Base-by-base conservation (phyloP, 2,329 filamentous ascomycete genomes). In the Colletotrichum tanaceti region DNA sequence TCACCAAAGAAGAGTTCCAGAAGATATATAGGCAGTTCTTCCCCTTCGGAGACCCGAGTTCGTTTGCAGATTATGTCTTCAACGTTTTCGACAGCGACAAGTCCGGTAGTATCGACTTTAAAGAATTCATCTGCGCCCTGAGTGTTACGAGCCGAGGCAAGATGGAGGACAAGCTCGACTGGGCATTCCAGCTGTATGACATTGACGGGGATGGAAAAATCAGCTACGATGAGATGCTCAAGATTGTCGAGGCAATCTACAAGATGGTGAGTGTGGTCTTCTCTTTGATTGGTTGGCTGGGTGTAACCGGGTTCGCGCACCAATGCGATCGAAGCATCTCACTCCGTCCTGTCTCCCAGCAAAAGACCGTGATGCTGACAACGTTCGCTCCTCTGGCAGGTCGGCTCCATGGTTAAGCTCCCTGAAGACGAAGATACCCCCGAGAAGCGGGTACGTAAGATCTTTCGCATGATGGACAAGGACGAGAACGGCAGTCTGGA, bases 401-500 rank as follows among this genome's bases (percentile, higher is more conserved):
- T 98, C 76, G 96, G 96, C 73, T 97, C 94, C 60, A 99, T 99
- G 96, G 96, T 99, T 75, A 98, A 98, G 82, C 87, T 99, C 52
- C 96, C 96, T 60, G 94, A 98, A 81, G 96, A 99, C 82, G 96
- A 99, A 84, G 95, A 99, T 82, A 99, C 96, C 65, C 96, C 96
- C 20, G 95, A 98, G 86, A 99, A 99, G 86, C 91, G 96, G 72
- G 96, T 99, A 71, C 90, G 87, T 81, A 99, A 99, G 86, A 98
- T 99, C 80, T 99, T 99, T 86, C 88, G 91, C 76, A 98, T 98
- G 96, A 99, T 99, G 96, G 96, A 99, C 86, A 99, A 99, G 87
- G 96, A 99, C 79, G 95, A 98, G 84, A 98, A 98, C 78, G 96
- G 95, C 74, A 97, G 93, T 77, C 84, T 99, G 75, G 95, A 98